Percentiles rank a stretch among this genome's conserved stretches.
Conservation (phyloP, 257 asterid genomes). For the Nicotiana benthamiana region DNA sequence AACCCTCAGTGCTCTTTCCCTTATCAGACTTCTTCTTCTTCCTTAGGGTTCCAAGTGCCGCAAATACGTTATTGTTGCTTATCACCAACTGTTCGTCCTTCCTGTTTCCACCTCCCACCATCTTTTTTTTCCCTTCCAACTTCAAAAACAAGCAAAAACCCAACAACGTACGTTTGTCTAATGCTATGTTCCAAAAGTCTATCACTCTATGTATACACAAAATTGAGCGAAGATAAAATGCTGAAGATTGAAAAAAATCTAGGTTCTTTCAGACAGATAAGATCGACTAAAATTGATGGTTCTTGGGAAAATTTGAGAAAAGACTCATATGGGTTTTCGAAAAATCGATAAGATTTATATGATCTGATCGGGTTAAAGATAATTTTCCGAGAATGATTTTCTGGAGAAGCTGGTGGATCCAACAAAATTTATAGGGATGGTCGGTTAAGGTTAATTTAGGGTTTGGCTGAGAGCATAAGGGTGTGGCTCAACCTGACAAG, state of each 20-base stretch:
- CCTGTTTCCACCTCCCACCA: constrained; percentile 86
- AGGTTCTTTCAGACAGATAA: neutral
- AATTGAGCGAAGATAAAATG: no score
- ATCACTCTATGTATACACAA: neutral
- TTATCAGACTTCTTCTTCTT: constrained; percentile 85
- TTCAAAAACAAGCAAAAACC: no score
- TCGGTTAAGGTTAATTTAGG: neutral
- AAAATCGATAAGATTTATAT: neutral
- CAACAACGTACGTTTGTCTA: no score
- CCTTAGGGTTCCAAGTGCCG: constrained; percentile 75
- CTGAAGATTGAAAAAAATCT: no score
- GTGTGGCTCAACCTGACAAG: neutral
- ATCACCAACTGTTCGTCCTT: constrained; percentile 66
- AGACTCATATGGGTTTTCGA: no score
- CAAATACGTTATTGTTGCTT: constrained; percentile 76
- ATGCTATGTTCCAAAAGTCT: no score
- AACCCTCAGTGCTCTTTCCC: constrained; percentile 31
- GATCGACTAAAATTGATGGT: neutral
- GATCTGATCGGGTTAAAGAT: neutral
- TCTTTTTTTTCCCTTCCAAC: constrained; percentile 2
- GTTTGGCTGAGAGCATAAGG: neutral
- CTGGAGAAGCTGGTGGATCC: neutral
- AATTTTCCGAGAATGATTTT: neutral
- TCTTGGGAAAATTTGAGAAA: no score
- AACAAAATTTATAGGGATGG: neutral